phyloP scores from a whole-genome alignment of 2,329 filamentous ascomycete species.

The Aureobasidium sp. region DNA sequence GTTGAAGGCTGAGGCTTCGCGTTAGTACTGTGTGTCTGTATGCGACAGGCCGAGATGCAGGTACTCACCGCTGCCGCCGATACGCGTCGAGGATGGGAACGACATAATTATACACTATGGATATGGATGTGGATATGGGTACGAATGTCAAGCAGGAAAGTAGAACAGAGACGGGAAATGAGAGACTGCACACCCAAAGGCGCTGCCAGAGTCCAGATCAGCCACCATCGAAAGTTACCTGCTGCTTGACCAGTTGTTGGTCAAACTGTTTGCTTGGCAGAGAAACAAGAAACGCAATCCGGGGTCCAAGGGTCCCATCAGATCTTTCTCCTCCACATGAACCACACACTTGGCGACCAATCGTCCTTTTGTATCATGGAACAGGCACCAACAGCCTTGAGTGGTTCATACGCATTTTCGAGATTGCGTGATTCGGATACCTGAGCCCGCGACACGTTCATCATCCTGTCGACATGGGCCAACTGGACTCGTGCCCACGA shows the following conservation, averaged over 20 bases:
- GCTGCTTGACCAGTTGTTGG: neutral
- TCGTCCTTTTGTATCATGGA: neutral
- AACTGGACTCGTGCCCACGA: conserved; percentile 20
- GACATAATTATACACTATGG: conserved; percentile 18
- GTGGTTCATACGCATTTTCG: neutral
- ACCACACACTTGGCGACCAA: conserved; percentile 9
- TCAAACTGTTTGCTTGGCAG: neutral
- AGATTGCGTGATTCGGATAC: neutral
- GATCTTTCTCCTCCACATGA: conserved; percentile 13
- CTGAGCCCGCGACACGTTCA: neutral
- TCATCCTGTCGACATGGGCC: neutral
- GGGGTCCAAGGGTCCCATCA: neutral
- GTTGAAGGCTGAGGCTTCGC: conserved; percentile 58
- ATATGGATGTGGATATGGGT: neutral
- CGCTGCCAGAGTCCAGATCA: conserved; percentile 7
- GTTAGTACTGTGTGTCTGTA: conserved; percentile 12
- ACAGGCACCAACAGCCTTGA: neutral
- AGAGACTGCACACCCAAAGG: conserved; percentile 1
- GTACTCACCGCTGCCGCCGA: conserved; percentile 21
- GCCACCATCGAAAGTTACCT: conserved; percentile 1
- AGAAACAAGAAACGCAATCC: conserved; percentile 6
- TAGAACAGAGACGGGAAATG: neutral
- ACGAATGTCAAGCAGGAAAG: neutral
- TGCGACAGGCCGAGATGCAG: neutral
- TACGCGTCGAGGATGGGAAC: conserved; percentile 17